phyloP scores from a whole-genome alignment of 768 basidiomycete genomes.

The Agaricus subrufescens region DNA sequence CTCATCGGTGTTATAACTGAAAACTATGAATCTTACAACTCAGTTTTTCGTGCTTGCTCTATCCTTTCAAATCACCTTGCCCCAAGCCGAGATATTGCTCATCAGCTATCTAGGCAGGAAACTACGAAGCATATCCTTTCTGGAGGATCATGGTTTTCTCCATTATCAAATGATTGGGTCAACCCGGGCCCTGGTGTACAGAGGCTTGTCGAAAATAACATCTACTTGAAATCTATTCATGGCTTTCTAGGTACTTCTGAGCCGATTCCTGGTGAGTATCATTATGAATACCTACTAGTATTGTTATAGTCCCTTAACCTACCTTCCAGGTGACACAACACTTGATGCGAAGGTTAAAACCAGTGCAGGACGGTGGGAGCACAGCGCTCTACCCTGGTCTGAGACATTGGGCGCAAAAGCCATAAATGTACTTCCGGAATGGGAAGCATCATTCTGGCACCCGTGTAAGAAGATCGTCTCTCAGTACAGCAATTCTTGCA shows the following conservation, averaged over 20 bases:
- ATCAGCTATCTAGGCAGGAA: constrained; percentile 24
- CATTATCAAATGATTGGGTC: constrained; percentile 15
- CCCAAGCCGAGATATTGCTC: constrained; percentile 37
- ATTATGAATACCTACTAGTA: too few relatives aligned
- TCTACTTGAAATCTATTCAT: too few relatives aligned
- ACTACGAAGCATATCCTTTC: constrained; percentile 24
- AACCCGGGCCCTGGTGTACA: constrained; percentile 7
- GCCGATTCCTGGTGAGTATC: too few relatives aligned
- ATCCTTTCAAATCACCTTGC: constrained; percentile 38
- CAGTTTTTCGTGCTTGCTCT: constrained; percentile 34
- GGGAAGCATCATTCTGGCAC: constrained; percentile 10
- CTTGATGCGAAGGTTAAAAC: too few relatives aligned
- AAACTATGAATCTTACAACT: constrained; percentile 36
- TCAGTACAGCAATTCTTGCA: constrained; percentile 16
- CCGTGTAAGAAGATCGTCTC: constrained; percentile 14
- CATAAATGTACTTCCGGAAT: constrained; percentile 7
- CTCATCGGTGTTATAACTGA: constrained; percentile 28
- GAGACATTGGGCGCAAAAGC: constrained; percentile 10
- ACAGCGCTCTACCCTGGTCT: not conserved
- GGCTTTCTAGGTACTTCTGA: too few relatives aligned
- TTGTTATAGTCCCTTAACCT: too few relatives aligned
- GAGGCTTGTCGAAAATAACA: constrained; percentile 9
- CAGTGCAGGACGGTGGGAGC: too few relatives aligned
- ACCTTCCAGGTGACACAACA: too few relatives aligned
- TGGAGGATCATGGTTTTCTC: constrained; percentile 19